These are phyloP conservation scores for Dictyostelium purpureum DNA, from an alignment of 78 protist species.

Conservation along the genomic window DNA sequence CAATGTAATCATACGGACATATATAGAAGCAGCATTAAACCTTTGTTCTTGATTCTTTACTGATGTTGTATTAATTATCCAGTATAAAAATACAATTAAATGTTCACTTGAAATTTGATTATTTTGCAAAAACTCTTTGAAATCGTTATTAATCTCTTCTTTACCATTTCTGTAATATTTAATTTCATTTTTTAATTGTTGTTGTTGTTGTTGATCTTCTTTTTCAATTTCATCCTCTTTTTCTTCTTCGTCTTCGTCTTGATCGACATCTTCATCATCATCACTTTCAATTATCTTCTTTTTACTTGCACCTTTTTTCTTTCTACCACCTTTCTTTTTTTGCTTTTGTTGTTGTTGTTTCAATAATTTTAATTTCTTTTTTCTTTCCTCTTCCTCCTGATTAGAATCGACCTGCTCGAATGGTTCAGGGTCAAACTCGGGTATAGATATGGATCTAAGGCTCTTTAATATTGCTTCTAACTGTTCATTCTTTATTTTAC, in stretches of 20 bases:
- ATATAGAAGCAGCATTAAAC: constrained; percentile 48
- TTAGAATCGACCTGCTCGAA: not conserved
- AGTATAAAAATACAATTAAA: constrained; percentile 19
- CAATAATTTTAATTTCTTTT: constrained; percentile 11
- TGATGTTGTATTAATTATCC: not conserved
- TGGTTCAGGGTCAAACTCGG: not conserved
- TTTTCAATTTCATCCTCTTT: not conserved
- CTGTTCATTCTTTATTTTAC: not conserved
- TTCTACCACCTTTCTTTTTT: not conserved
- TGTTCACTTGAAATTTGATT: not conserved
- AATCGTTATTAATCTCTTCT: not conserved
- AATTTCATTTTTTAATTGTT: not conserved
- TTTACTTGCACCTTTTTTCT: not conserved
- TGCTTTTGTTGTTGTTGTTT: not conserved
- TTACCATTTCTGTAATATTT: no score
- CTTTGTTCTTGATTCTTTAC: not conserved
- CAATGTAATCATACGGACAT: constrained; percentile 24
- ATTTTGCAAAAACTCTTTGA: constrained; percentile 8
- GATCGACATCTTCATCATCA: constrained; percentile 15
- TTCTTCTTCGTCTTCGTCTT: not conserved
- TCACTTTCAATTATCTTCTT: constrained; percentile 12
- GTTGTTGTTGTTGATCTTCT: not conserved
- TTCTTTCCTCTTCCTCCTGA: not conserved
- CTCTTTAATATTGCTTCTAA: not conserved
- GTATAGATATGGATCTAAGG: not conserved